Base-by-base conservation (phyloP, 2,329 filamentous ascomycete species). In the Hortaea werneckii region DNA sequence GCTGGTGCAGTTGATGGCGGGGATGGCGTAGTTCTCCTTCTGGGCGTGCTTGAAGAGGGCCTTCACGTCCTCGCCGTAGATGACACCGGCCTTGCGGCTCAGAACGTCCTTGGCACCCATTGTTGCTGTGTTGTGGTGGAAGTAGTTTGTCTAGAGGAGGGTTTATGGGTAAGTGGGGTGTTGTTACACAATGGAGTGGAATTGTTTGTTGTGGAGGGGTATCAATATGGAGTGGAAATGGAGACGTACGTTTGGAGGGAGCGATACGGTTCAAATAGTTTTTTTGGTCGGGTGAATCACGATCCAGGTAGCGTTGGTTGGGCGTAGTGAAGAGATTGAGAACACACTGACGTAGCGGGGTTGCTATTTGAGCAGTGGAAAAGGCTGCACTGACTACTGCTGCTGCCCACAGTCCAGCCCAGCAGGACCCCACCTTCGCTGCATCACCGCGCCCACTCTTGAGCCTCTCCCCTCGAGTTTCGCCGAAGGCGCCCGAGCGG, bases 21-120 rank as follows among this genome's bases (percentile, higher is more conserved):
- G 89, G 60, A 95, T 87, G 61, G 89, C 89, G 64, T 88, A 95
- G 55, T 83, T 74, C 65, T 94, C 78, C 75, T 92, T 78, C 67
- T 89, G 84, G 58, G 86, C 86, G 70, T 95, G 87, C 71, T 89
- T 78, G 76, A 95, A 95, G 63, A 95, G 85, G 65, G 52, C 48
- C 39, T 50, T 50, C 42, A 61, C 58, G 44, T 62, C 59, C 44
- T 63, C 61, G 46, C 63, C 63, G 55, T 65, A 64, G 60, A 65
- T 65, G 56, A 66, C 64, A 52, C 63, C 64, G 44, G 57, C 50
- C 60, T 65, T 66, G 53, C 50, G 49, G 44, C 50, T 54, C 45
- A 63, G 59, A 37, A 62, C 35, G 29, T 12, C 48, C 48, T 53
- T 43, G 37, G 52, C 51, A 43, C 57, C 58, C 57, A 59, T 59